Evolutionary conservation across 192 early-diverging fungal genomes (phyloP), one percentile per base, ranked within the genome.

Genomic region (Linnemannia schmuckeri): DNA sequence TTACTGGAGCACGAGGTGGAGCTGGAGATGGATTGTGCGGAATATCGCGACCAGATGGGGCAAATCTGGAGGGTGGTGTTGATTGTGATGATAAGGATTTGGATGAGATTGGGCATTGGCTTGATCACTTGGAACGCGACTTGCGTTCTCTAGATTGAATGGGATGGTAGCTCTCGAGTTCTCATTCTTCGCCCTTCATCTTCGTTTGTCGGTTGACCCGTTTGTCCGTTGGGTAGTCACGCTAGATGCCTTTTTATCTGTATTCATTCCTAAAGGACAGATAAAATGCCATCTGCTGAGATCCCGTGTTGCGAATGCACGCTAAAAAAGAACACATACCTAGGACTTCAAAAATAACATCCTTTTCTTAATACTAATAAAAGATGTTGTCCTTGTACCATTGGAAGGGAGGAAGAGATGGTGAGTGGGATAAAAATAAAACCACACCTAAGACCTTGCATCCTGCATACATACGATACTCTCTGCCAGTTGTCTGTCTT

Each of bases 51-150:
- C 37, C 7, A 18, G 52, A 54, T 15, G 38, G 10, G 52, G 15
- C 30, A 13, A 3, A n/a, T 77, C 4, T 27, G 17, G 38, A 44
- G 7, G 38, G 6, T 0, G 24, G 3, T 4, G 30, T 1, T 37
- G 17, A 9, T 49, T 46, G 22, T 1, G 61, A 75, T 37, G 82
- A 79, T 12, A 52, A n/a, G 42, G 83, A 85, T 30, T 61, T 85
- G 69, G 83, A 85, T n/a, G 83, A 85, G 57, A 80, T 85, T 42
- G 83, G 80, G 74, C 75, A 73, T 41, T 85, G 83, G 83, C 44
- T 85, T 1, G 78, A 80, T 10, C 61, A 80, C 46, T 55, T 85
- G 13, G 83, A 85, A 37, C 74, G 83, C 15, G 78, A 85, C 33
- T 74, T 85, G 12, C 72, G 74, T n/a, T 24, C 68, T 24, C 44